Base-by-base conservation (phyloP, 306 rosid species). In the Astragalus glycyphyllos region DNA sequence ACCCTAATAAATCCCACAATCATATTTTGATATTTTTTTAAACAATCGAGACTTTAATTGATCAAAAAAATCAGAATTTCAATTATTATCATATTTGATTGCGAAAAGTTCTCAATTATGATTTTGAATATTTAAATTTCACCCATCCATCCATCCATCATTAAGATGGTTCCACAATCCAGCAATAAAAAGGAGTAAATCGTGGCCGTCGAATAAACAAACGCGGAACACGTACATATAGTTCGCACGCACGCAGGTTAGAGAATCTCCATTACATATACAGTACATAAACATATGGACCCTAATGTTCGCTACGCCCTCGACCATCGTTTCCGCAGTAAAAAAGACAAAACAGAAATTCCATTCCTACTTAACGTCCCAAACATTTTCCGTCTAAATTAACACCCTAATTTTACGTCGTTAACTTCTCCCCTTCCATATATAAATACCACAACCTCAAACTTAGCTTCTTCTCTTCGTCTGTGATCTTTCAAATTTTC, bases 231-330 rank as follows among this genome's bases (percentile, higher is more conserved):
- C 84, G 87, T 79, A 58, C 14, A 7, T 38, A n/a, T 50, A 8
- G 59, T 69, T 44, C 16, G 6, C 23, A 44, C 59, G 31, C 76
- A 83, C 79, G 35, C 76, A 83, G 76, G 71, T 69, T 71, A 81
- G 77, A 77, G 62, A 31, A 68, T 38, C 72, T 4, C 34, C 66
- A 50, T 61, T 69, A 49, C 85, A 83, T 74, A 80, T 79, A 16
- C 82, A 65, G n/a, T n/a, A n/a, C n/a, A 20, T 69, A 61, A 71
- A 86, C 97, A 91, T 74, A 81, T 79, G 89, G 96, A 79, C 96
- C 96, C 86, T 5, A 23, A 11, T 87, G 92, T 88, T 86, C 76
- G 65, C 77, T 77, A 50, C 63, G 29, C 72, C 47, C 68, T 73
- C 81, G 89, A 86, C 92, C 91, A 85, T 46, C 42, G 75, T 79